A percentile compares a stretch with the other conserved stretches of the same genome.
Evolutionary conservation across 139 green algal species (phyloP).

Genomic region (Medakamo hakoo): DNA sequence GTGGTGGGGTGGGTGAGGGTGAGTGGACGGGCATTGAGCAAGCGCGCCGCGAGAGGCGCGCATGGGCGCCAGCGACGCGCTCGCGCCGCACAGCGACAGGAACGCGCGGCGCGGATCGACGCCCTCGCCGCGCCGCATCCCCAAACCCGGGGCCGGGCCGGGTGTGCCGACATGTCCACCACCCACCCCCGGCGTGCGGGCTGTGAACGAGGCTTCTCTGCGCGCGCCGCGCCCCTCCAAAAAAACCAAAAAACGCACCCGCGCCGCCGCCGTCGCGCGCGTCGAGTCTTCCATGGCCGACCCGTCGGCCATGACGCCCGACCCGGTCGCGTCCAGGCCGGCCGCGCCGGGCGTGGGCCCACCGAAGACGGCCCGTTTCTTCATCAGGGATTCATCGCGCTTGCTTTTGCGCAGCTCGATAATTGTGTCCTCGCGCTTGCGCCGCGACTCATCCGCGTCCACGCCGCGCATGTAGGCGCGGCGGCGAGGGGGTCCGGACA

Average conservation of each 20-base stretch:
- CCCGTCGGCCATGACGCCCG: slow-evolving; percentile 5
- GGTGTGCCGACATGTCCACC: no score
- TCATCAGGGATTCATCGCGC: slow-evolving; percentile 93
- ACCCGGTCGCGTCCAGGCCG: background rate
- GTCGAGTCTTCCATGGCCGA: slow-evolving; percentile 23
- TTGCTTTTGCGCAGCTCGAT: slow-evolving; percentile 93
- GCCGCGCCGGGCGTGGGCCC: background rate
- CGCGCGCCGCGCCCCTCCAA: no score
- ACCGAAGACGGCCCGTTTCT: slow-evolving; percentile 71
- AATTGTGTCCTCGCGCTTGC: slow-evolving; percentile 95
- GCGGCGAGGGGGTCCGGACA: background rate
- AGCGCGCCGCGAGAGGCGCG: background rate
- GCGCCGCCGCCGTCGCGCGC: slow-evolving; percentile 9
- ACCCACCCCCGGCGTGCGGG: no score
- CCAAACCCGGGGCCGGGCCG: no score
- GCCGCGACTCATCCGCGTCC: slow-evolving; percentile 77
- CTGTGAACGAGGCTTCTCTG: no score
- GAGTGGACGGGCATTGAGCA: no score
- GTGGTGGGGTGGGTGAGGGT: background rate
- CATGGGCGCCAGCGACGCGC: background rate
- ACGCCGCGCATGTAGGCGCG: slow-evolving; percentile 45
- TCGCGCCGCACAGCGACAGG: no score
- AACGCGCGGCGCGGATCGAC: no score
- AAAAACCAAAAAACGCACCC: no score
- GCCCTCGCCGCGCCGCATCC: no score